Evolutionary conservation across 1,284 basidiomycete species (phyloP).

Genomic region (Cystobasidium pallidum): DNA sequence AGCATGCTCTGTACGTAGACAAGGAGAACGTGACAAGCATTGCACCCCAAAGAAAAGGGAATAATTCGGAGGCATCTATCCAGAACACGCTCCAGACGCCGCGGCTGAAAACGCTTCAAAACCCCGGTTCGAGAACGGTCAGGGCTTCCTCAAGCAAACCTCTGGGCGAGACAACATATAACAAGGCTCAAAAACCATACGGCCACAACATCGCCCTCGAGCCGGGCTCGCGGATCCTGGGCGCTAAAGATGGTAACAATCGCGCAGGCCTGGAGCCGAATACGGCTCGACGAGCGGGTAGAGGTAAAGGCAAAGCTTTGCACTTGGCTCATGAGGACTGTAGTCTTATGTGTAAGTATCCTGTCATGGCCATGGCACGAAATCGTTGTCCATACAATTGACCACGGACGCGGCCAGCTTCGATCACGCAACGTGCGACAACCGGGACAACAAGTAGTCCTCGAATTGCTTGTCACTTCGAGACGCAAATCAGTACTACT

Average conservation of each 20-base stretch:
- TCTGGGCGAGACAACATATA: not conserved
- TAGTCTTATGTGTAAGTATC: conserved; percentile 18
- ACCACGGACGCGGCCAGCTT: not conserved
- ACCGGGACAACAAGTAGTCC: not conserved
- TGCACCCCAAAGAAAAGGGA: conserved; percentile 6
- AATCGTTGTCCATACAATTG: not conserved
- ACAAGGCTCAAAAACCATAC: not conserved
- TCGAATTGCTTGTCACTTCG: not conserved
- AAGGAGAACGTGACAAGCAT: conserved; percentile 29
- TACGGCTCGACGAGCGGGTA: not conserved
- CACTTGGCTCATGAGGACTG: conserved; percentile 16
- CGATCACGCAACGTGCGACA: not conserved
- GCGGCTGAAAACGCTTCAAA: not conserved
- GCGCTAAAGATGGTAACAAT: conserved; percentile 40
- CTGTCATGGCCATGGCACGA: not conserved
- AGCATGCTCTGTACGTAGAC: conserved; percentile 24
- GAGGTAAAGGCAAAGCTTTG: conserved; percentile 25
- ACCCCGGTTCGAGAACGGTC: not conserved
- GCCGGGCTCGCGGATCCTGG: conserved; percentile 34
- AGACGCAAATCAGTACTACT: not conserved
- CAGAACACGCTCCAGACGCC: conserved; percentile 29
- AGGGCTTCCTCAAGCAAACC: conserved; percentile 10
- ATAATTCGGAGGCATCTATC: not conserved
- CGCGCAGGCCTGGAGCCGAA: not conserved
- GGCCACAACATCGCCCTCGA: conserved; percentile 20